phyloP scores from a whole-genome alignment of 1,284 basidiomycete genomes.

The Fistulinella cinereoalba region DNA sequence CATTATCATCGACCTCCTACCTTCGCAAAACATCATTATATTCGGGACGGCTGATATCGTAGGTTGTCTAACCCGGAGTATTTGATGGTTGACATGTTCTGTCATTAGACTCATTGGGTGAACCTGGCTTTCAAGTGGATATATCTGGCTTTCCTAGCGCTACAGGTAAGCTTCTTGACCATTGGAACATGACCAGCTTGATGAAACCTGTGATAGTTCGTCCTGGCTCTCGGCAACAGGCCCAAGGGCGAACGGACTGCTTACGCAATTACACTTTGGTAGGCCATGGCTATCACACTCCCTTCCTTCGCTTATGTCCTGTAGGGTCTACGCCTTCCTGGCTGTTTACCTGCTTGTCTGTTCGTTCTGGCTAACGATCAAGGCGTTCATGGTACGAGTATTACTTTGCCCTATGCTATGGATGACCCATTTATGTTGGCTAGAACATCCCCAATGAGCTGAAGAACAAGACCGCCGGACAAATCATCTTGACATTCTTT shows the following conservation, averaged over 20 bases:
- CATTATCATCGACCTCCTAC: slow-evolving; percentile 91
- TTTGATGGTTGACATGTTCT: slow-evolving; percentile 9
- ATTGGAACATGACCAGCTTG: background rate
- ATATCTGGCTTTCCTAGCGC: slow-evolving; percentile 80
- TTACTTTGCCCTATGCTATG: background rate
- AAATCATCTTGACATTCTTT: slow-evolving; percentile 61
- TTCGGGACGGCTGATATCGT: slow-evolving; percentile 70
- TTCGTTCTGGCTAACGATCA: slow-evolving; percentile 79
- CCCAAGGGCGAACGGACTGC: slow-evolving; percentile 90
- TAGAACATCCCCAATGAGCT: slow-evolving; percentile 58
- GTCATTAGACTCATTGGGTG: slow-evolving; percentile 91
- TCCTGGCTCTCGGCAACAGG: slow-evolving; percentile 92
- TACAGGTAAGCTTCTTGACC: slow-evolving; percentile 42
- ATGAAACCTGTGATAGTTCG: slow-evolving; percentile 54
- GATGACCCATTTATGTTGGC: slow-evolving; percentile 3
- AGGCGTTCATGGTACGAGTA: slow-evolving; percentile 65
- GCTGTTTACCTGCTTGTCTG: slow-evolving; percentile 81
- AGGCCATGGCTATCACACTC: slow-evolving; percentile 22
- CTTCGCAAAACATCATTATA: slow-evolving; percentile 58
- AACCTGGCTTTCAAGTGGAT: slow-evolving; percentile 85
- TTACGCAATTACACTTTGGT: slow-evolving; percentile 82
- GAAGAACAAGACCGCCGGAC: slow-evolving; percentile 43
- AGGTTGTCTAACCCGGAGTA: slow-evolving; percentile 28
- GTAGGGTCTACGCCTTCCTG: slow-evolving; percentile 76
- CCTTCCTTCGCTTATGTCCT: slow-evolving; percentile 15